Conservation (phyloP, 2,329 filamentous ascomycete genomes). For the Shiraia sp. region DNA sequence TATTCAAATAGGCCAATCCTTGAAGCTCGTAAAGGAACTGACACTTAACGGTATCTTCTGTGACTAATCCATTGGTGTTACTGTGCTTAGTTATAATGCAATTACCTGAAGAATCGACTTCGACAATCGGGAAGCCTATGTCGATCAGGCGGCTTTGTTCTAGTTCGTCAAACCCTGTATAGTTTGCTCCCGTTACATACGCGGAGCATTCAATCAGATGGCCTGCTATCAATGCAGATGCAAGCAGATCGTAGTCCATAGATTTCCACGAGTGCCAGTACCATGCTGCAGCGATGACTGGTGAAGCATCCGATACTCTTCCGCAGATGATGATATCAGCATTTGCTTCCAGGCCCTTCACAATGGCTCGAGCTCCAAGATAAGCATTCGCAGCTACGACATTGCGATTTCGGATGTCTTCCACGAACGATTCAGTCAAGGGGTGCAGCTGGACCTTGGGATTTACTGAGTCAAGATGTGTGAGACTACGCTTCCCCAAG, state of each 20-base stretch:
- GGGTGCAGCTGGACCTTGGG: too few species aligned
- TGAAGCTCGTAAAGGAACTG: slow-evolving; percentile 52
- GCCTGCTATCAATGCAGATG: slow-evolving; percentile 45
- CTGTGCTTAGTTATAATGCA: slow-evolving; percentile 32
- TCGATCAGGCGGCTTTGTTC: slow-evolving; percentile 28
- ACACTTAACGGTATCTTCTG: slow-evolving; percentile 54
- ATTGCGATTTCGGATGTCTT: too few species aligned
- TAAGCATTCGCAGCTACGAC: too few species aligned
- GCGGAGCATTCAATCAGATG: slow-evolving; percentile 47
- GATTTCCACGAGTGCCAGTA: slow-evolving; percentile 48
- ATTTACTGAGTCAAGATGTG: too few species aligned
- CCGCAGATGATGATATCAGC: slow-evolving; percentile 52
- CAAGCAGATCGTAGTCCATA: slow-evolving; percentile 43
- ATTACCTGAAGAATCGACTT: slow-evolving; percentile 11
- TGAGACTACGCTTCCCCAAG: too few species aligned
- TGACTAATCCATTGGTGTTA: slow-evolving; percentile 36
- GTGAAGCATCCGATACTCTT: slow-evolving; percentile 49
- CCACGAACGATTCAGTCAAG: too few species aligned
- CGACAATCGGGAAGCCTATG: slow-evolving; percentile 35
- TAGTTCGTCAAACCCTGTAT: slow-evolving; percentile 42
- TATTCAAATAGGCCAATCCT: slow-evolving; percentile 17
- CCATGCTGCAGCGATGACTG: slow-evolving; percentile 48
- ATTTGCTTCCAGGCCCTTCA: slow-evolving; percentile 44
- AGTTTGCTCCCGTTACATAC: slow-evolving; percentile 40
- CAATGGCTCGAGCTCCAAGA: slow-evolving; percentile 50